Percentiles rank a stretch among this genome's conserved stretches.
These are phyloP conservation scores for Aspergillus funiculosus DNA, from an alignment of 495 filamentous ascomycete species.

Conservation along the genomic window DNA sequence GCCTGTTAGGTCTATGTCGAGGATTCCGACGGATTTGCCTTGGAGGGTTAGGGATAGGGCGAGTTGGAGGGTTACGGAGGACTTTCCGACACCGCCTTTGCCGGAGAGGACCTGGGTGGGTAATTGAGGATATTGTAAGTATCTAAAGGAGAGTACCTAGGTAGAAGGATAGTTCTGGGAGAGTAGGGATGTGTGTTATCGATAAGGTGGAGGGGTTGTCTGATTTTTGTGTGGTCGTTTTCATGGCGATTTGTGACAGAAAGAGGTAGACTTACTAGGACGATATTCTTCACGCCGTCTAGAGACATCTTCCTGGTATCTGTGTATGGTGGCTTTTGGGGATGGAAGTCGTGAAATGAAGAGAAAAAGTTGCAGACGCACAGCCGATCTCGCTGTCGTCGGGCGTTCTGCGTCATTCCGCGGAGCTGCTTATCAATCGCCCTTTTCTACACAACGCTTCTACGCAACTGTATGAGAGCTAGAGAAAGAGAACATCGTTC, in stretches of 20 bases:
- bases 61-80: slow-evolving; percentile 90
- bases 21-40: slow-evolving; percentile 83
- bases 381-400: slow-evolving; percentile 29
- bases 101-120: slow-evolving; percentile 86
- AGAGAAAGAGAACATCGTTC: not conserved
- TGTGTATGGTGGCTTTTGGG: not conserved
- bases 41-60: slow-evolving; percentile 81
- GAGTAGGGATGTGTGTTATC: slow-evolving; percentile 30
- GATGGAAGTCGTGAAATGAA: not conserved
- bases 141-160: not conserved
- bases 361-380: slow-evolving; percentile 15
- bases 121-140: not conserved
- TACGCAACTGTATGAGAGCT: too few species aligned
- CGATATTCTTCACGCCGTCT: slow-evolving; percentile 48
- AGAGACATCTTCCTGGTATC: slow-evolving; percentile 36
- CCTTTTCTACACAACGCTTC: not conserved
- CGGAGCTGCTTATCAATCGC: slow-evolving; percentile 42
- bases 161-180: not conserved
- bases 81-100: slow-evolving; percentile 97
- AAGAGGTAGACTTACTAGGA: slow-evolving; percentile 39
- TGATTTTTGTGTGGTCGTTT: slow-evolving; percentile 9
- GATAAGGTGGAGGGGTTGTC: slow-evolving; percentile 35
- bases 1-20: slow-evolving; percentile 93
- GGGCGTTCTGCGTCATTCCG: slow-evolving; percentile 27
- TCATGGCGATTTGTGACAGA: not conserved